phyloP scores from a whole-genome alignment of 768 basidiomycete genomes.

The Pulveroboletus ravenelii region DNA sequence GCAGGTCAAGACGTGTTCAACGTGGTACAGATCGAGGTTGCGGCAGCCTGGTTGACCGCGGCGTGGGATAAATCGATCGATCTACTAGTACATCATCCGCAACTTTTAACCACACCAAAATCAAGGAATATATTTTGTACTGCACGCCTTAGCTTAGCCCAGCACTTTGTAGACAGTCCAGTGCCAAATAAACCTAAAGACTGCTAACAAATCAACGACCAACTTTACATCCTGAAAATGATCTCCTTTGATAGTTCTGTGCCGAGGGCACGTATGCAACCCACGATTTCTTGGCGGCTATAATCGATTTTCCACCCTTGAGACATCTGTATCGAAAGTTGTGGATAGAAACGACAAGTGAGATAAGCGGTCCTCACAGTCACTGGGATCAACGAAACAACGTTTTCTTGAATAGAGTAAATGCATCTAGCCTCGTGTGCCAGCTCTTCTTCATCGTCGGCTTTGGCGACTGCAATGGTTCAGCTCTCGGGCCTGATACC shows the following conservation, averaged over 20 bases:
- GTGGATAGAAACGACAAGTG: conserved; percentile 4
- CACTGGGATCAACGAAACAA: conserved; percentile 22
- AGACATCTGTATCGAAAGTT: conserved; percentile 14
- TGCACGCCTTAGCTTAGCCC: background rate
- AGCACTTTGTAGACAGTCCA: background rate
- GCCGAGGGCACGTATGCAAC: conserved; percentile 45
- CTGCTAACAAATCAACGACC: background rate
- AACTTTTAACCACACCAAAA: no score
- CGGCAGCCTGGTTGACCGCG: background rate
- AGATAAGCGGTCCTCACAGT: conserved; percentile 17
- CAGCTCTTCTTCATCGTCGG: conserved; percentile 17
- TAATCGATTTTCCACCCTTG: conserved; percentile 28
- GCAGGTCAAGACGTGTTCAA: background rate
- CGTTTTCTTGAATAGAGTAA: conserved; percentile 19
- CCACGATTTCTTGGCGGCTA: conserved; percentile 32
- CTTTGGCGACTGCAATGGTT: conserved; percentile 15
- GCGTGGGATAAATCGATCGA: conserved; percentile 3
- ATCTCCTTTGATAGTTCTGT: conserved; percentile 38
- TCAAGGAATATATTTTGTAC: background rate
- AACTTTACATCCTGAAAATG: conserved; percentile 30
- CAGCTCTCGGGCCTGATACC: background rate
- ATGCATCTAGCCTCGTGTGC: conserved; percentile 19
- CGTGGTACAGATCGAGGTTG: background rate
- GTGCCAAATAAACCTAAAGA: background rate
- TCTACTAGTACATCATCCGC: background rate